Evolutionary conservation across 371 early-diverging fungal species (phyloP).

Genomic region (Sporodiniella umbellata): DNA sequence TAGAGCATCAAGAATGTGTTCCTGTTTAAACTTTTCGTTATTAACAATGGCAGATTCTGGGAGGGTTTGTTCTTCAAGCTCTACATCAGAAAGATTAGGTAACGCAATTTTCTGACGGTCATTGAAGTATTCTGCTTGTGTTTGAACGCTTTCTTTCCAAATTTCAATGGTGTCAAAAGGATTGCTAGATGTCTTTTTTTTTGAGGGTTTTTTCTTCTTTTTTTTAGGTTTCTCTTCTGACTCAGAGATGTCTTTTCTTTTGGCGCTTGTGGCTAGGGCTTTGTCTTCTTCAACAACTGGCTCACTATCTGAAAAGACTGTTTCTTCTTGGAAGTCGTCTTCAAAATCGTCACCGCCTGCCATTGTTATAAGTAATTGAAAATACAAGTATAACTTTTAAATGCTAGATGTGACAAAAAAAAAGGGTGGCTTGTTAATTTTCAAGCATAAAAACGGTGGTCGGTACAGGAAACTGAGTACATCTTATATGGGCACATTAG

Average conservation of each 20-base stretch:
- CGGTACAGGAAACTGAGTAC: not conserved
- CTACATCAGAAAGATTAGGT: constrained; percentile 46
- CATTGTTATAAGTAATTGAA: constrained; percentile 3
- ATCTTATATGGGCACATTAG: too few species aligned
- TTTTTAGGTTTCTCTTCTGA: constrained; percentile 19
- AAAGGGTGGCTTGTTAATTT: too few species aligned
- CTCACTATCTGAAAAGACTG: constrained; percentile 39
- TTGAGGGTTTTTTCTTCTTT: constrained; percentile 51
- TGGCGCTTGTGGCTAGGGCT: constrained; percentile 15
- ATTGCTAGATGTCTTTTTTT: constrained; percentile 34
- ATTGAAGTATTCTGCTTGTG: constrained; percentile 43
- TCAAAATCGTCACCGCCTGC: constrained; percentile 48
- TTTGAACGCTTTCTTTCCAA: constrained; percentile 28
- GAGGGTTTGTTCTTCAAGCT: constrained; percentile 46
- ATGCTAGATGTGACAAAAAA: too few species aligned
- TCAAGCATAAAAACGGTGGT: too few species aligned
- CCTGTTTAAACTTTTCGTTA: constrained; percentile 46
- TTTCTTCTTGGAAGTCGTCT: constrained; percentile 63
- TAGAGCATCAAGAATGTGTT: constrained; percentile 51
- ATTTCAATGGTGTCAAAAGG: constrained; percentile 43
- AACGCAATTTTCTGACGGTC: constrained; percentile 52
- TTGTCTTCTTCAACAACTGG: constrained; percentile 24
- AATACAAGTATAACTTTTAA: too few species aligned
- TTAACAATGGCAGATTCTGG: constrained; percentile 47
- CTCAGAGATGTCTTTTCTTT: constrained; percentile 33